Evolutionary conservation across 2,329 filamentous ascomycete species (phyloP).

Genomic region (Aspergillus sp.): DNA sequence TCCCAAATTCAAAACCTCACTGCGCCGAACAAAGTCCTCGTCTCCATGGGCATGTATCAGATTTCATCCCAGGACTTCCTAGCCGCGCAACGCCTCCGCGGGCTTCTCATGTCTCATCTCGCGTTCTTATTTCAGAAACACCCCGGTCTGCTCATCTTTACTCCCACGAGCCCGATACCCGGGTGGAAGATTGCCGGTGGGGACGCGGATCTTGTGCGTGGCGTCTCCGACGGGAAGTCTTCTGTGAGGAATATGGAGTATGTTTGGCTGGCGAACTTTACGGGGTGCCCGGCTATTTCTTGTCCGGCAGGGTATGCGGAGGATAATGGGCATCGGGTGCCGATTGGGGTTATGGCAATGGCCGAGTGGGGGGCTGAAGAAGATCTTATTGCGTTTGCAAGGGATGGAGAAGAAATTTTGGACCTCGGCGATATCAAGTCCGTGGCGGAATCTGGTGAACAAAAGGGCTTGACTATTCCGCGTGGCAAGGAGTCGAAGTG

Average conservation of each 20-base stretch:
- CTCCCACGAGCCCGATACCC: slow-evolving; percentile 72
- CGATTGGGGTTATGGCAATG: slow-evolving; percentile 56
- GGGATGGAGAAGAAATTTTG: slow-evolving; percentile 52
- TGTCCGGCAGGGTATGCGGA: slow-evolving; percentile 72
- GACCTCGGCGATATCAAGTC: slow-evolving; percentile 25
- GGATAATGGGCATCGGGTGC: slow-evolving; percentile 33
- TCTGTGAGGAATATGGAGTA: slow-evolving; percentile 81
- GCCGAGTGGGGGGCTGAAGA: slow-evolving; percentile 57
- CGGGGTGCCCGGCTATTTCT: slow-evolving; percentile 72
- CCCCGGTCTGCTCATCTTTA: slow-evolving; percentile 75
- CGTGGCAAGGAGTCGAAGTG: slow-evolving; percentile 28
- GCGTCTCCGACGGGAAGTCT: slow-evolving; percentile 70
- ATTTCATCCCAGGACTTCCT: slow-evolving; percentile 70
- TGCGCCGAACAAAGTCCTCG: slow-evolving; percentile 67
- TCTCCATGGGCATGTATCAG: slow-evolving; percentile 61
- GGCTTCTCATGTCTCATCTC: slow-evolving; percentile 76
- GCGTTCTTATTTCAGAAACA: slow-evolving; percentile 67
- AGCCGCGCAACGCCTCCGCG: slow-evolving; percentile 70
- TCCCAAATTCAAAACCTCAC: slow-evolving; percentile 59
- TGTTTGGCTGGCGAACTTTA: slow-evolving; percentile 80
- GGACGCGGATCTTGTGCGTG: slow-evolving; percentile 59
- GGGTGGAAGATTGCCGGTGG: slow-evolving; percentile 67
- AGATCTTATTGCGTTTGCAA: slow-evolving; percentile 52
- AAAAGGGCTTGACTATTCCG: slow-evolving; percentile 29
- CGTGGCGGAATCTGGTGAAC: slow-evolving; percentile 4